Evolutionary conservation across 2,329 filamentous ascomycete genomes (phyloP), one percentile per base, ranked within the genome.

Genomic region (Trichocomaceae sp.): DNA sequence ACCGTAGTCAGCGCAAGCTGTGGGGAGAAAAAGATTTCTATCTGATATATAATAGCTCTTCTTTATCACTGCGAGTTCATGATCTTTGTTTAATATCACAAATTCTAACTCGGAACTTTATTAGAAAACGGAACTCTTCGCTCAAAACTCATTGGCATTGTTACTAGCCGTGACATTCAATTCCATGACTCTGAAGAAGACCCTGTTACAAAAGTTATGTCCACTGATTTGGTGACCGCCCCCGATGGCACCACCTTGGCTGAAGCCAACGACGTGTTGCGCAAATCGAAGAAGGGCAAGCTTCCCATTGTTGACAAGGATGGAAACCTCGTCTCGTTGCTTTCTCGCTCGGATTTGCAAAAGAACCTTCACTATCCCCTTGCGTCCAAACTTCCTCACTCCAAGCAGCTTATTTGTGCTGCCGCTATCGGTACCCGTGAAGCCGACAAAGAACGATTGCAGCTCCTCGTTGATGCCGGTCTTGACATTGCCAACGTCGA

Each of bases 341-440:
- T 96, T 70, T 91, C 88, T 60, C 85, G 93, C 65, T 96, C 91
- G 65, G 93, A 99, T 76, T 78, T 99, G 76, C 96, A 91, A 80
- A 99, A 99, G 83, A 99, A 99, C 79, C 83, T 96, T 59, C 86
- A 97, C 77, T 99, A 95, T 77, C 93, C 93, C 35, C 82, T 96
- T 59, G 91, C 93, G 47, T 97, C 93, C 53, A 99, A 99, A 80
- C 84, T 96, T 39, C 89, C 91, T 56, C 85, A 95, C 68, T 97
- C 92, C 63, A 99, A 99, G 81, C 95, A 99, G 80, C 84, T 99
- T 45, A 89, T 99, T 67, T 90, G 90, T 69, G 91, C 91, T 62
- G 93, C 93, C 61, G 89, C 93, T 59, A 95, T 99, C 69, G 95
- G 95, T 62, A 99, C 93, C 45, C 86, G 93, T 31, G 89, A 90